phyloP scores from a whole-genome alignment of 2,329 filamentous ascomycete species.

The Xylaria sp. region DNA sequence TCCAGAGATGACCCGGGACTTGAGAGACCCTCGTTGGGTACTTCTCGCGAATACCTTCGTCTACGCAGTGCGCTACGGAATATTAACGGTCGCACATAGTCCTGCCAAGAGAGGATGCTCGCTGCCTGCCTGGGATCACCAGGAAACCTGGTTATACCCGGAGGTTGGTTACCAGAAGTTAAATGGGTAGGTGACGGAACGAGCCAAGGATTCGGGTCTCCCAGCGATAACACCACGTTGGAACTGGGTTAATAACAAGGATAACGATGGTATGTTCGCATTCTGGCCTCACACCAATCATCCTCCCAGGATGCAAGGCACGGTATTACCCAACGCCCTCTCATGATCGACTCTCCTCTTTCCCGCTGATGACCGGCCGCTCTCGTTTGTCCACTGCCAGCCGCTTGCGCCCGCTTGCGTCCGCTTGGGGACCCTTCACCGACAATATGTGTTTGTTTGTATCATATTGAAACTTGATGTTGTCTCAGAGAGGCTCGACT shows the following conservation, averaged over 20 bases:
- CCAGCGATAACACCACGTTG: neutral
- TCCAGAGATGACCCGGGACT: no score
- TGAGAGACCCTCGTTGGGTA: no score
- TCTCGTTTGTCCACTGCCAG: neutral
- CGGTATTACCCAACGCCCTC: conserved; percentile 16
- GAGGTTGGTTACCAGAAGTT: neutral
- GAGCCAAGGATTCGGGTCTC: conserved; percentile 11
- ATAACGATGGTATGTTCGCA: conserved; percentile 7
- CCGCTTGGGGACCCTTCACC: neutral
- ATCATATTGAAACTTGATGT: neutral
- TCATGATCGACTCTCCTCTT: conserved; percentile 15
- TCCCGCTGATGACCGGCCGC: conserved; percentile 11
- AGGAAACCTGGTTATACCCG: neutral
- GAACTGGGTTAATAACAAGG: neutral
- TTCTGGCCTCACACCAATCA: conserved; percentile 19
- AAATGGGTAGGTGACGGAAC: neutral
- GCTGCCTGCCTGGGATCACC: neutral
- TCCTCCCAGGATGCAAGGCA: conserved; percentile 21
- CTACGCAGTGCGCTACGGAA: neutral
- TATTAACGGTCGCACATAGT: no score
- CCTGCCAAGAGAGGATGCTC: neutral
- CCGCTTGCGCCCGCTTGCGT: neutral
- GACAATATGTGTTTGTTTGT: neutral
- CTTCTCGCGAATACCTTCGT: neutral
- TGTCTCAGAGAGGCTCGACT: conserved; percentile 1